Evolutionary conservation across 2,329 filamentous ascomycete genomes (phyloP).

Genomic region (Gaeumannomyces sp.): DNA sequence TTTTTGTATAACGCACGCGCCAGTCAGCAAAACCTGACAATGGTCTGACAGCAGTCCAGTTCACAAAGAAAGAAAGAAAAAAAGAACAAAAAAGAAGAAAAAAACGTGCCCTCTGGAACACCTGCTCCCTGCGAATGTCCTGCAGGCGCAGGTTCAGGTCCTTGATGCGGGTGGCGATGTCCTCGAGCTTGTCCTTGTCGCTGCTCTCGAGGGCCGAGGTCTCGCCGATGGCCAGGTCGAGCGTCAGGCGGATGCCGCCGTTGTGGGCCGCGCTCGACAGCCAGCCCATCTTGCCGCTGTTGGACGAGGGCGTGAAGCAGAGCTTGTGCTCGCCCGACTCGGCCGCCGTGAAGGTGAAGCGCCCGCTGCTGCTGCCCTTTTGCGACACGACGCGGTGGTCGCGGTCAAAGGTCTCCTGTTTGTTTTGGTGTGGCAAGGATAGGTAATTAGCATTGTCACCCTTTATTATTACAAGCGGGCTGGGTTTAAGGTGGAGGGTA

Average conservation of each 20-base stretch:
- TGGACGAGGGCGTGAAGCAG: conserved; percentile 84
- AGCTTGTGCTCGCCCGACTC: conserved; percentile 94
- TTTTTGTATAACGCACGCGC: not conserved
- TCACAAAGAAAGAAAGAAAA: conserved; percentile 1
- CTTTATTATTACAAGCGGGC: not conserved
- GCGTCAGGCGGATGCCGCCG: conserved; percentile 73
- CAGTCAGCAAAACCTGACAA: too few species aligned
- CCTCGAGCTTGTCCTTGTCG: conserved; percentile 88
- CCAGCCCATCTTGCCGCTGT: conserved; percentile 64
- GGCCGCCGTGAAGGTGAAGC: conserved; percentile 92
- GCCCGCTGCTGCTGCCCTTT: conserved; percentile 66
- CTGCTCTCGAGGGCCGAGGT: conserved; percentile 88
- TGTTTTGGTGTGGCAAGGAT: conserved; percentile 10
- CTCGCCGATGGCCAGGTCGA: conserved; percentile 92
- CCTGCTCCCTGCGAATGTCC: conserved; percentile 89
- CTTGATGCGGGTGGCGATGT: conserved; percentile 80
- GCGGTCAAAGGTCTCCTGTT: conserved; percentile 86
- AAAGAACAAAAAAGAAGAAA: conserved; percentile 6
- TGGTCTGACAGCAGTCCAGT: not conserved
- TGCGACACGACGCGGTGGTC: conserved; percentile 94
- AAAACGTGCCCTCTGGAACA: conserved; percentile 77
- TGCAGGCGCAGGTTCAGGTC: conserved; percentile 82
- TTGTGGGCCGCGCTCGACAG: conserved; percentile 53
- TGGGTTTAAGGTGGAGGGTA: too few species aligned
- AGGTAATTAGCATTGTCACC: not conserved